These are phyloP conservation scores for Heterobasidion irregulare DNA, from an alignment of 1,284 basidiomycete species.

Conservation along the genomic window DNA sequence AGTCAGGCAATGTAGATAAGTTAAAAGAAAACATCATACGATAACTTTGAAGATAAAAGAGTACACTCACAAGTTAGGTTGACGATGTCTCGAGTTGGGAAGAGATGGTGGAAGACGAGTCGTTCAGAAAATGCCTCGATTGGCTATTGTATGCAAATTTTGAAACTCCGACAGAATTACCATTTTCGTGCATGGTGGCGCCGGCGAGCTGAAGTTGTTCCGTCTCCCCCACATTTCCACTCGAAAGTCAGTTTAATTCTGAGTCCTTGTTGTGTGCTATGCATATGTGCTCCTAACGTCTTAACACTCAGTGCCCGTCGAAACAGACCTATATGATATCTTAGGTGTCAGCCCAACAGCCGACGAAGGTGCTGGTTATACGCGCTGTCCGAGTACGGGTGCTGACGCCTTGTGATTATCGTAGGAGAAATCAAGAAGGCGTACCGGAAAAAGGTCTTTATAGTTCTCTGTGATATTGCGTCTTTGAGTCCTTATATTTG, in stretches of 20 bases:
- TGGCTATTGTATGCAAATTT: background rate
- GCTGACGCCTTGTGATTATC: slow-evolving; percentile 7
- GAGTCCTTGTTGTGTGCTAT: slow-evolving; percentile 4
- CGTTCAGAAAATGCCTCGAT: too few species aligned
- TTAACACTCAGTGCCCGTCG: slow-evolving; percentile 49
- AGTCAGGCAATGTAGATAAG: slow-evolving; percentile 88
- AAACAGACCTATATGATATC: slow-evolving; percentile 75
- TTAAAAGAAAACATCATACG: slow-evolving; percentile 13
- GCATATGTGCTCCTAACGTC: slow-evolving; percentile 7
- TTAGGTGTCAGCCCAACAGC: slow-evolving; percentile 66
- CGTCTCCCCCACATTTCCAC: background rate
- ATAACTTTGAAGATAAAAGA: background rate
- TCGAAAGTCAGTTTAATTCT: slow-evolving; percentile 3
- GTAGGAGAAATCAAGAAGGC: slow-evolving; percentile 87
- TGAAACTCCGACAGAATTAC: slow-evolving; percentile 1
- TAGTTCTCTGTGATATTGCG: slow-evolving; percentile 4
- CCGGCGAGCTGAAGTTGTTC: background rate
- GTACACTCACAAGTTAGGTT: background rate
- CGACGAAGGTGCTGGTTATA: slow-evolving; percentile 46
- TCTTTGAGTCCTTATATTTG: slow-evolving; percentile 17
- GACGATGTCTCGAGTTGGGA: too few species aligned
- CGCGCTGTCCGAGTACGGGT: background rate
- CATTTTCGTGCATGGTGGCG: background rate
- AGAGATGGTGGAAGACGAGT: background rate
- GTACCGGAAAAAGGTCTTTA: slow-evolving; percentile 77